These are phyloP conservation scores for Papiliotrema flavescens DNA, from an alignment of 1,284 basidiomycete genomes.

Conservation along the genomic window DNA sequence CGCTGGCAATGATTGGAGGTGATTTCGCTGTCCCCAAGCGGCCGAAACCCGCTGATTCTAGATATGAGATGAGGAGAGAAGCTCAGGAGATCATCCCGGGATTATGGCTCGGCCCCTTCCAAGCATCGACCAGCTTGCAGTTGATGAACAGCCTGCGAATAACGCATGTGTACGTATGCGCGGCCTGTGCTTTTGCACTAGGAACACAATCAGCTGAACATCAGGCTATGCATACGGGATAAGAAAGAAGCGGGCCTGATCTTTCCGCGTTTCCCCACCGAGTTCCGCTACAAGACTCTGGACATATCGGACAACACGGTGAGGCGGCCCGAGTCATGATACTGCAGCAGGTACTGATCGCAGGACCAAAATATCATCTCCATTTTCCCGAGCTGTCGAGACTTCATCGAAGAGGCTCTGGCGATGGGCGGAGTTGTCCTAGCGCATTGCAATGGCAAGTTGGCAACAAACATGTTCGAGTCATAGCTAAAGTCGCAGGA, in stretches of 20 bases:
- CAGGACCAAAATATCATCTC: conserved; percentile 80
- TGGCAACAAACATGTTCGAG: not conserved
- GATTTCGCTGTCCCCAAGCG: not conserved
- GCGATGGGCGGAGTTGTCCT: conserved; percentile 67
- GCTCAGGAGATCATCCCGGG: conserved; percentile 87
- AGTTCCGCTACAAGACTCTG: conserved; percentile 73
- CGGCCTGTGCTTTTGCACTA: not conserved
- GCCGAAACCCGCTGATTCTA: conserved; percentile 36
- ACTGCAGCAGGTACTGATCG: not conserved
- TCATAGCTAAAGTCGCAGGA: conserved; percentile 52
- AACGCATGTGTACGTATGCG: conserved; percentile 73
- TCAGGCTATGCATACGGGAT: conserved; percentile 80
- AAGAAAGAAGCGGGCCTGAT: conserved; percentile 83
- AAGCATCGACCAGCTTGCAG: conserved; percentile 73
- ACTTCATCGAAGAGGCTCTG: conserved; percentile 75
- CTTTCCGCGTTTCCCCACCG: conserved; percentile 73
- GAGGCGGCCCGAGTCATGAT: conserved; percentile 20
- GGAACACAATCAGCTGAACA: not conserved
- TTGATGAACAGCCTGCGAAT: conserved; percentile 63
- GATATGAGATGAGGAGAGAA: conserved; percentile 91
- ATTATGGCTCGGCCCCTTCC: conserved; percentile 80
- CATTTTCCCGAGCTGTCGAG: conserved; percentile 74
- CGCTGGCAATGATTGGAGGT: not conserved
- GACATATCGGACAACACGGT: conserved; percentile 83
- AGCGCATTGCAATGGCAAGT: conserved; percentile 83